Conservation (phyloP, 352 stramenopile genomes). For the Phytophthora sansomeana region DNA sequence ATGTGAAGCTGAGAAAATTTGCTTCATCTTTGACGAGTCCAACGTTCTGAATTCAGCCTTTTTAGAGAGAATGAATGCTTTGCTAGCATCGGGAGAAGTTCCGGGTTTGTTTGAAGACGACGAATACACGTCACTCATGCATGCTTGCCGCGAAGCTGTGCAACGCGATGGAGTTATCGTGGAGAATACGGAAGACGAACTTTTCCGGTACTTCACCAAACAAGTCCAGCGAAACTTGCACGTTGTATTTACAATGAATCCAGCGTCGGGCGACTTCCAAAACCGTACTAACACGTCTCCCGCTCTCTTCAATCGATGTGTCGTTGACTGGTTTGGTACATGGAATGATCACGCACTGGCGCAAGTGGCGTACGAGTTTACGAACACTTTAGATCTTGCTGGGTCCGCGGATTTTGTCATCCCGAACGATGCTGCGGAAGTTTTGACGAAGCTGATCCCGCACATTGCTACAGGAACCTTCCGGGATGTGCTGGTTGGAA, state of each 20-base stretch:
- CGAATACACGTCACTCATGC: constrained; percentile 98
- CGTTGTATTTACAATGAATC: constrained; percentile 99
- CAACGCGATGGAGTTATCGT: constrained; percentile 91
- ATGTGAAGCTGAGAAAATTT: constrained; percentile 99
- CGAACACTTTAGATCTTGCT: constrained; percentile 94
- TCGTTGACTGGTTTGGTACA: constrained; percentile 99
- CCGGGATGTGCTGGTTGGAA: constrained; percentile 81
- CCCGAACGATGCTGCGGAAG: constrained; percentile 51
- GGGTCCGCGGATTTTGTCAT: constrained; percentile 82
- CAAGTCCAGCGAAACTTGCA: constrained; percentile 99
- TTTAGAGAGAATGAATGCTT: constrained; percentile 99
- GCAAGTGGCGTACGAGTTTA: constrained; percentile 99
- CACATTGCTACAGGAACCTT: constrained; percentile 76
- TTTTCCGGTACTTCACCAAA: constrained; percentile 97
- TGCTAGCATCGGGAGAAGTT: constrained; percentile 99
- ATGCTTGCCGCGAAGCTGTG: constrained; percentile 94
- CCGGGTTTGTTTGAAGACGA: constrained; percentile 99
- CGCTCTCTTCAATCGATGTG: constrained; percentile 99
- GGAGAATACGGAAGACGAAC: constrained; percentile 95
- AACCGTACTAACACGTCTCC: constrained; percentile 98
- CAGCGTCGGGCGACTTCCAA: constrained; percentile 96
- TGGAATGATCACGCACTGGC: constrained; percentile 98
- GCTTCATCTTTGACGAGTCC: constrained; percentile 99
- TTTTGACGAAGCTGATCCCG: constrained; percentile 69
- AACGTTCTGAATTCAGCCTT: constrained; percentile 99